phyloP scores from a whole-genome alignment of 1,284 basidiomycete species.

The Phellopilus nigrolimitatus region DNA sequence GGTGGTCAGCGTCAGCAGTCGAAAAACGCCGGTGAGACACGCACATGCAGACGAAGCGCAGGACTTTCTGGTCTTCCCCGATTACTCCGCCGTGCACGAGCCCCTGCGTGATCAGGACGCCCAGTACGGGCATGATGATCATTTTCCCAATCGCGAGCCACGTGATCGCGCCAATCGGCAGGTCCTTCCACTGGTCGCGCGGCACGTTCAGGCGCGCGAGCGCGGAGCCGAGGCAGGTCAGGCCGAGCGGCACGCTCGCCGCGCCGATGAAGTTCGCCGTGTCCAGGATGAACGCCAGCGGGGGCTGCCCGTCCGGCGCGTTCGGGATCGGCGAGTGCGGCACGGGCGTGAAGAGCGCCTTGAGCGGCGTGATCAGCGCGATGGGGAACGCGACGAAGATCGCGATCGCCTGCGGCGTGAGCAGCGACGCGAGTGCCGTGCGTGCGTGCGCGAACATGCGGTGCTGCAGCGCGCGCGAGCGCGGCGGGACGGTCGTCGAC shows the following conservation, averaged over 20 bases:
- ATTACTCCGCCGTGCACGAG: constrained; percentile 49
- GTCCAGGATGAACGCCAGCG: constrained; percentile 63
- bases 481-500: constrained; percentile 9
- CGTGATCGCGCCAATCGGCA: constrained; percentile 65
- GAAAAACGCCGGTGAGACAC: constrained; percentile 24
- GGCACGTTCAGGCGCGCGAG: constrained; percentile 64
- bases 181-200: constrained; percentile 39
- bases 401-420: constrained; percentile 55
- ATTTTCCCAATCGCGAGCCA: constrained; percentile 60
- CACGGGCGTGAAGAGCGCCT: constrained; percentile 63
- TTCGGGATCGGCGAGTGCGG: constrained; percentile 48
- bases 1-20: neutral
- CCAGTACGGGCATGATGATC: constrained; percentile 65
- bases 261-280: constrained; percentile 62
- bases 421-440: constrained; percentile 39
- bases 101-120: constrained; percentile 57
- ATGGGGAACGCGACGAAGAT: constrained; percentile 64
- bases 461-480: constrained; percentile 13
- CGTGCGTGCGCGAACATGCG: constrained; percentile 22
- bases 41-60: constrained; percentile 70
- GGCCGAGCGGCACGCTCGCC: constrained; percentile 67
- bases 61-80: constrained; percentile 49
- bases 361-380: constrained; percentile 62
- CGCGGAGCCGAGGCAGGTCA: constrained; percentile 71
- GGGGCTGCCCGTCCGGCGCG: constrained; percentile 74